These are phyloP conservation scores for Metarhizium robertsii DNA, from an alignment of 2,329 filamentous ascomycete species.

Conservation along the genomic window DNA sequence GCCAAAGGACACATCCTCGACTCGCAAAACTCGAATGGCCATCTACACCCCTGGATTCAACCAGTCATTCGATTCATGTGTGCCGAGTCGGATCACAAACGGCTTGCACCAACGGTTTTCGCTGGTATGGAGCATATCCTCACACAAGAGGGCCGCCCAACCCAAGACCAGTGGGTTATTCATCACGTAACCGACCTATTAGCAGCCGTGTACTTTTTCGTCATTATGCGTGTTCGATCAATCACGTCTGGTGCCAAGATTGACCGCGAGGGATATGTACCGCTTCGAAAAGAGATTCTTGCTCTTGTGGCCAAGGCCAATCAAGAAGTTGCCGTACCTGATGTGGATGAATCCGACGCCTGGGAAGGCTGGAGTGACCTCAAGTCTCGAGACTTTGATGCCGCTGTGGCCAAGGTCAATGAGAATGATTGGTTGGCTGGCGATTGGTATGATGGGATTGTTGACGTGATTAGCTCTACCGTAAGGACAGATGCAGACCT, in stretches of 20 bases:
- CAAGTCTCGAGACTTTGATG: conserved; percentile 47
- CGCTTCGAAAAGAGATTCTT: conserved; percentile 35
- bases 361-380: conserved; percentile 45
- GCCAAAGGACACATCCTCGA: conserved; percentile 16
- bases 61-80: conserved; percentile 57
- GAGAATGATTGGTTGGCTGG: conserved; percentile 46
- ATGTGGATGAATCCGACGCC: conserved; percentile 34
- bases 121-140: conserved; percentile 58
- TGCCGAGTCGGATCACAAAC: conserved; percentile 47
- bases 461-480: conserved; percentile 37
- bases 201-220: conserved; percentile 52
- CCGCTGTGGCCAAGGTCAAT: conserved; percentile 49
- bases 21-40: conserved; percentile 16
- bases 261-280: conserved; percentile 35
- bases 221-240: conserved; percentile 39
- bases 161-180: conserved; percentile 39
- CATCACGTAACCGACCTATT: conserved; percentile 44
- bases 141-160: conserved; percentile 30
- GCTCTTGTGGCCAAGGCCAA: conserved; percentile 31
- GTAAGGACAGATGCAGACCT: conserved; percentile 25
- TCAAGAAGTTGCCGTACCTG: conserved; percentile 26
- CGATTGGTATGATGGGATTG: conserved; percentile 55
- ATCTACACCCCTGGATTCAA: conserved; percentile 59
- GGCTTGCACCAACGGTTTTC: conserved; percentile 62
- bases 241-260: conserved; percentile 28